These are phyloP conservation scores for Apophysomyces trapeziformis DNA, from an alignment of 371 early-diverging fungal species.

Conservation along the genomic window DNA sequence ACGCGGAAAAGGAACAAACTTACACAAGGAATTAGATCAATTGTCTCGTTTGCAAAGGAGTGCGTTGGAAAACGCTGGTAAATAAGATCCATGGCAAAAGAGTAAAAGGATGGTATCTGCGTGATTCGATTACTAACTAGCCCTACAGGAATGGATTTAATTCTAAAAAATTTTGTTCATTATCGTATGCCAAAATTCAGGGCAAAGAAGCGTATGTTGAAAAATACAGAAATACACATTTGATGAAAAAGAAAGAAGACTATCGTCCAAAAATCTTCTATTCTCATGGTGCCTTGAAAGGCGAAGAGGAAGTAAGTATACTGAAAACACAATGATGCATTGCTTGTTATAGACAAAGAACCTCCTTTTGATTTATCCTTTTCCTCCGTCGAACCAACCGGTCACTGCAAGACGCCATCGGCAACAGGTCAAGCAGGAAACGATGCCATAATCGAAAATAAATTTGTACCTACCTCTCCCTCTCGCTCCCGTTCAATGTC, in stretches of 20 bases:
- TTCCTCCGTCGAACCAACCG: conserved; percentile 1
- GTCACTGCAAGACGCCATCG: background rate
- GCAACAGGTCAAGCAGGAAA: conserved; percentile 4
- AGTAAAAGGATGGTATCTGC: background rate
- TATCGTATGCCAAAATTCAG: conserved; percentile 92
- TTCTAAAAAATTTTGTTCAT: conserved; percentile 82
- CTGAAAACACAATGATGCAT: background rate
- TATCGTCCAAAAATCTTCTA: conserved; percentile 83
- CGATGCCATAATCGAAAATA: background rate
- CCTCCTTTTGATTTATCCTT: conserved; percentile 7
- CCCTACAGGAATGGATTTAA: conserved; percentile 74
- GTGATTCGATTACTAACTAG: background rate
- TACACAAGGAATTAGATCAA: conserved; percentile 37
- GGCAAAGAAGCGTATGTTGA: conserved; percentile 79
- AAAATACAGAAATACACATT: conserved; percentile 84
- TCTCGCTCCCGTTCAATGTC: background rate
- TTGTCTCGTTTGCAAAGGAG: conserved; percentile 73
- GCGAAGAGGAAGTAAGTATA: conserved; percentile 57
- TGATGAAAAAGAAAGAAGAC: conserved; percentile 75
- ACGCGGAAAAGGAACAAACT: background rate
- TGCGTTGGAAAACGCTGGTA: conserved; percentile 85
- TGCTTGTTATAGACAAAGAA: background rate
- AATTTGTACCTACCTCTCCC: background rate
- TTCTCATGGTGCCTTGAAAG: conserved; percentile 62
- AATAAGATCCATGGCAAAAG: background rate